Evolutionary conservation across 805 yeast genomes (phyloP), one percentile per base, ranked within the genome.

Genomic region (Monosporozyma siamensis): DNA sequence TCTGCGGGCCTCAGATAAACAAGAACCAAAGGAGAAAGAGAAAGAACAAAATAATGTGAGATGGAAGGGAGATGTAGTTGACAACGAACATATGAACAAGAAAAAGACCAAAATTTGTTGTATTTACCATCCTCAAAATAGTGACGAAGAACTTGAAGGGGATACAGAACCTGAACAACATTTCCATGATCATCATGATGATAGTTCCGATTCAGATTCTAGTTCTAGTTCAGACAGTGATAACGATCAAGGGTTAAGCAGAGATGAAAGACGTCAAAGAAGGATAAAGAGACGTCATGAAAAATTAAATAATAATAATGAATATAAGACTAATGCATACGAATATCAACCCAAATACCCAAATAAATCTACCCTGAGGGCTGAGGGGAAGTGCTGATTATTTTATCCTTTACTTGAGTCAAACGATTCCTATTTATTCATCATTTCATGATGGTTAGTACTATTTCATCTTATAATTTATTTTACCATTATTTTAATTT

Each of bases 51-150:
- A 78, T 10, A 70, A 74, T 32, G 96, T 90, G 0, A 70, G 78
- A 41, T 90, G 97, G 96, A 70, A 80, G 6, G 84, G 82, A 29
- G 95, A 80, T 37, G 89, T 86, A 3, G 71, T 92, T 4, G 97
- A 90, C 60, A 90, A 90, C 59, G 98, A 90, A 64, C 64, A 83
- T 56, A 69, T 92, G 83, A 75, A 82, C 56, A 85, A 77, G 66
- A 92, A 92, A 67, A 88, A 87, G 58, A 77, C 95, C 10, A 90
- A 90, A 62, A 82, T 84, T n/a, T 85, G 95, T 54, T 84, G 95
- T 51, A 84, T 85, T 8, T 84, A 77, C 68, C 82, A 89, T 68
- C 92, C 96, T 44, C 79, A 84, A 41, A 66, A 69, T 18, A 73
- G 71, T 42, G 74, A 72, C 49, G 80, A 78, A 32, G 83, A 76